Evolutionary conservation across 805 yeast species (phyloP), one percentile per base, ranked within the genome.

Genomic region (Komagataella phaffii): DNA sequence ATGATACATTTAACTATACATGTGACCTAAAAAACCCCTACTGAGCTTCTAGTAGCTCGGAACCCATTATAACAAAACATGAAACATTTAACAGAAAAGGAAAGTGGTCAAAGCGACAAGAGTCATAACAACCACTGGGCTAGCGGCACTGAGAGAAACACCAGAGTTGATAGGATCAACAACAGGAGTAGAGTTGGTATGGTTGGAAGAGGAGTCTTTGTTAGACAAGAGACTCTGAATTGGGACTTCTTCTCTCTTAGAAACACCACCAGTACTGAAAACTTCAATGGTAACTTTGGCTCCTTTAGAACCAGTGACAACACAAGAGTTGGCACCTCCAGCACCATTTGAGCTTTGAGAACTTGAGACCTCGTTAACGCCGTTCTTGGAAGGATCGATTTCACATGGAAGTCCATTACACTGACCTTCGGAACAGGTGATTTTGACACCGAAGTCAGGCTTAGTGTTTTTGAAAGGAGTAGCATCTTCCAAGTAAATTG

Each of bases 391-490:
- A 49, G 96, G 96, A 61, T 88, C 85, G 61, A 88, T 87, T 57
- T 79, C 84, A 68, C 96, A 88, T n/a, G 82, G 74, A 51, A 78
- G 69, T n/a, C 95, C 95, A 55, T 70, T 71, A 67, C 96, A 88
- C 58, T 79, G 71, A 50, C 76, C 69, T 50, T 74, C 77, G 52
- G 80, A 85, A 69, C 96, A 88, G 7, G 80, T 77, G 58, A 88
- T 72, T 62, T 80, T 76, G 57, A 88, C 61, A 59, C 96, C 96
- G 58, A 80, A 87, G 30, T 62, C 63, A 47, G 95, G 96, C 55
- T 66, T 70, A 3, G 66, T 66, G 59, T 72, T 66, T 55, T 72
- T 70, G 70, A 81, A 85, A 7, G 83, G 78, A 24, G 73, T 64
- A 1, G 69, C 57, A 50, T 72, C 72, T 56, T 84, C 91, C 59